Evolutionary conservation across 345 rosid species (phyloP).

Genomic region (Noccaea bulbosa): DNA sequence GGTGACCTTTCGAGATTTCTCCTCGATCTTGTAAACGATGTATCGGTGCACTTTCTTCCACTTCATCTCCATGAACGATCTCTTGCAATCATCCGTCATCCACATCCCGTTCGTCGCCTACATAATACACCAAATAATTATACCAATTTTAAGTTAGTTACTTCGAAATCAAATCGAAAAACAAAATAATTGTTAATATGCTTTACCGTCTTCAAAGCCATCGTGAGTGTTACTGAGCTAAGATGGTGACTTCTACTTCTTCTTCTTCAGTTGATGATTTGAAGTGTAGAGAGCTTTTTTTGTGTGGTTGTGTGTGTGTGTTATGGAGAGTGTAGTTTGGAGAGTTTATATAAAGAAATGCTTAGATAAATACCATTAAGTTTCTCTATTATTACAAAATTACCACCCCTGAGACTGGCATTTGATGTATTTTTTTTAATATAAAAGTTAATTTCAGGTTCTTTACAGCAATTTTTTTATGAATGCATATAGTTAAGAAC

Average conservation of each 20-base stretch:
- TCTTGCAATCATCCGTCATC: constrained; percentile 90
- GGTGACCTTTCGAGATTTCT: constrained; percentile 74
- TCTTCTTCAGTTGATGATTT: constrained; percentile 14
- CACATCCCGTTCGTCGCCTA: constrained; percentile 67
- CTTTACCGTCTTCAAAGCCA: constrained; percentile 91
- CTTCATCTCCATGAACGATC: constrained; percentile 91
- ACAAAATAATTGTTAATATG: not conserved
- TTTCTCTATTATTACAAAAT: constrained; percentile 25
- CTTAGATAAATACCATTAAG: constrained; percentile 3
- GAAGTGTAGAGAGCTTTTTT: constrained; percentile 9
- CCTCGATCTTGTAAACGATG: constrained; percentile 93
- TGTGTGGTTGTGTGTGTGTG: constrained; percentile 1
- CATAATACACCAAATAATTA: too few relatives aligned
- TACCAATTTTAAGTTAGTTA: too few relatives aligned
- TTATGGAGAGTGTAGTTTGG: constrained; percentile 9
- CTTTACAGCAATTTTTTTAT: not conserved
- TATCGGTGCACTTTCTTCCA: constrained; percentile 92
- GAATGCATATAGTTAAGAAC: not conserved
- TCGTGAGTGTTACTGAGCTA: constrained; percentile 57
- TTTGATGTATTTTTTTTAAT: constrained; percentile 12
- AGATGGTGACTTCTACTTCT: constrained; percentile 4
- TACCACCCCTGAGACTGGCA: not conserved
- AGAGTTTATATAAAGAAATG: constrained; percentile 33
- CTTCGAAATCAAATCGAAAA: not conserved
- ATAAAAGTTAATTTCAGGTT: not conserved